Base-by-base conservation (phyloP, 352 stramenopile species). In the Stramenopiles sp. region DNA sequence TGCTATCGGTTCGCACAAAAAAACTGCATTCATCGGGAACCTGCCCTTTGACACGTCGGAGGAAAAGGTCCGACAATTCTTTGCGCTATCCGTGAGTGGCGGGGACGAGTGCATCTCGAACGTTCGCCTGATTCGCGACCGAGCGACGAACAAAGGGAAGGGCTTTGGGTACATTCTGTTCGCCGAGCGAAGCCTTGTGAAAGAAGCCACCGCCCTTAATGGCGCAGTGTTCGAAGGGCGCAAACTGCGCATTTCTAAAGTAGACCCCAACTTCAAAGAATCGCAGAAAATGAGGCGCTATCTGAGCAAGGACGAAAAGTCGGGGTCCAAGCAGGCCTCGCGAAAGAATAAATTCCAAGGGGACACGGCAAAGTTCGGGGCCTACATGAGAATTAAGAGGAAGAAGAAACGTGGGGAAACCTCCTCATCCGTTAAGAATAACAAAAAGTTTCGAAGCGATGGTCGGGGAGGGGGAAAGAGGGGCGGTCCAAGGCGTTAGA, bases 101-200 rank as follows among this genome's bases (percentile, higher is more conserved):
- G 68, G 69, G 4, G 6, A 79, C 77, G 0, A 74, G 34, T 82
- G 83, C 18, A 84, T 96, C 32, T 84, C 93, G 74, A 91, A 89
- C 68, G 87, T 96, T 34, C 85, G 89, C 25, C 79, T 96, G 37
- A 86, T 96, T 68, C 86, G 89, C 49, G 89, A 96, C 81, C 86
- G 84, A 71, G 81, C 85, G n/a, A 91, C 87, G 0, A 85, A 88
- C n/a, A 75, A 89, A 0, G 89, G 89, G 69, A 96, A 96, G 77
- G 89, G 89, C 68, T 94, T 96, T 81, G 87, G 87, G 18, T 96
- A 94, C 77, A 76, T 96, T 73, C 78, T 93, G 74, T 82, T 96
- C 37, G 33, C 53, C 6, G 53, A 71, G 4, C 53, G 53, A 35
- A 35, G 31, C 4, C 35, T 35, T 71, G 53, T 6, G 1, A 71